Base-by-base conservation (phyloP, 73 alveolate genomes). In the Uronychia binucleata region DNA sequence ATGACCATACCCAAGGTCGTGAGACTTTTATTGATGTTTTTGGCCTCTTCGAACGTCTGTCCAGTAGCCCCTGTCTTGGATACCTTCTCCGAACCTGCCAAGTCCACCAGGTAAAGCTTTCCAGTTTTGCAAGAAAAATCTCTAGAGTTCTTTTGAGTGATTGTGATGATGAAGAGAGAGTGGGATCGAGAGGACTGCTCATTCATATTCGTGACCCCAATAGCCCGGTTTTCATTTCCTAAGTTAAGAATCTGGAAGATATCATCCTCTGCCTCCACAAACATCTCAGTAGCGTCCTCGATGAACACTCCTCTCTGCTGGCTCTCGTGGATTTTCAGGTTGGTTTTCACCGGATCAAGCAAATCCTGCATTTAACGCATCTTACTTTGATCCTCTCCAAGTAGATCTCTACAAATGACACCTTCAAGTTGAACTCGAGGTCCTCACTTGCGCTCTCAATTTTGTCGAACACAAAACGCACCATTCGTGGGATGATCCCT, bases 1-100 rank as follows among this genome's bases (percentile, higher is more conserved):
- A 96, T 96, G 57, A 96, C 99, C 59, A 94, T 93, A 30, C 99
- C 99, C 33, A 96, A 77, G 57, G 98, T 93, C 28, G 97, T 93
- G 58, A 96, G 84, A 30, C 95, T 89, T 86, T 93, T 93, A 80
- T 93, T 93, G 30, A 93, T 93, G 58, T 84, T 93, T 81, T 93
- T 93, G 30, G 96, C 97, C 80, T 93, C 97, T 82, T 93, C 97
- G 33, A 93, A 83, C 25, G 95, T 93, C 31, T 81, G 77, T 25
- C 97, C 97, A 26, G 90, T 91, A 5, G 97, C 94, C 14, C 97
- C 97, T 30, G 97, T 93, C 86, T 93, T 93, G 1, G 90, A 33
- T 19, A 92, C 92, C 77, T 92, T 92, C 77, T 92, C 97, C 84
- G 93, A 80, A 25, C 97, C 97, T 0, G 97, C 97, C 46, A 92